These are phyloP conservation scores for Pilasporangium apinafurcum DNA, from an alignment of 352 stramenopile species.

Conservation along the genomic window DNA sequence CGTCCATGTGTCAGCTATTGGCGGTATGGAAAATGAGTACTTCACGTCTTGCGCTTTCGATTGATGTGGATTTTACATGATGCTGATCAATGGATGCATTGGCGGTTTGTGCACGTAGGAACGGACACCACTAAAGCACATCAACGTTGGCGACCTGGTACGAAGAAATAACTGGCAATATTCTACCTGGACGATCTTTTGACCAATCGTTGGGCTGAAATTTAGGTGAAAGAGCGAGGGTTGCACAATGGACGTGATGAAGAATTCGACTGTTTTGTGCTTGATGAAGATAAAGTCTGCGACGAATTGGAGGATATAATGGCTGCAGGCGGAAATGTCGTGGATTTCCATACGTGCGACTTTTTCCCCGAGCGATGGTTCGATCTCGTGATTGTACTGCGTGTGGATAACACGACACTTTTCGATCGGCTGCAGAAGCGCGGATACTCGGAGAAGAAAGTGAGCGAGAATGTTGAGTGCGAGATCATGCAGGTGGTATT, in stretches of 20 bases:
- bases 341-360: conserved; percentile 97
- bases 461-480: conserved; percentile 94
- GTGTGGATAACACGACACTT: conserved; percentile 90
- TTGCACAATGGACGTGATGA: conserved; percentile 88
- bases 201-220: too few relatives aligned
- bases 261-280: conserved; percentile 94
- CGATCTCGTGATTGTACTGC: conserved; percentile 91
- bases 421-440: conserved; percentile 83
- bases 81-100: conserved; percentile 1
- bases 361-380: conserved; percentile 98
- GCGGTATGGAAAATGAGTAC: conserved; percentile 65
- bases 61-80: neutral
- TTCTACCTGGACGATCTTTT: too few relatives aligned
- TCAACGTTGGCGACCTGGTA: conserved; percentile 95
- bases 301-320: conserved; percentile 93
- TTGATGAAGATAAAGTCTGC: conserved; percentile 97
- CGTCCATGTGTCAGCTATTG: conserved; percentile 89
- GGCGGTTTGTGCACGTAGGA: conserved; percentile 29
- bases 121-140: conserved; percentile 81
- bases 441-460: conserved; percentile 95
- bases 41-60: neutral
- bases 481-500: conserved; percentile 99
- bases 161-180: too few relatives aligned
- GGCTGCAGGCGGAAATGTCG: conserved; percentile 84
- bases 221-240: conserved; percentile 70